Percentiles rank a stretch among this genome's conserved stretches.
Evolutionary conservation across 148 eudicot species (phyloP).

Genomic region (Spergularia marina): DNA sequence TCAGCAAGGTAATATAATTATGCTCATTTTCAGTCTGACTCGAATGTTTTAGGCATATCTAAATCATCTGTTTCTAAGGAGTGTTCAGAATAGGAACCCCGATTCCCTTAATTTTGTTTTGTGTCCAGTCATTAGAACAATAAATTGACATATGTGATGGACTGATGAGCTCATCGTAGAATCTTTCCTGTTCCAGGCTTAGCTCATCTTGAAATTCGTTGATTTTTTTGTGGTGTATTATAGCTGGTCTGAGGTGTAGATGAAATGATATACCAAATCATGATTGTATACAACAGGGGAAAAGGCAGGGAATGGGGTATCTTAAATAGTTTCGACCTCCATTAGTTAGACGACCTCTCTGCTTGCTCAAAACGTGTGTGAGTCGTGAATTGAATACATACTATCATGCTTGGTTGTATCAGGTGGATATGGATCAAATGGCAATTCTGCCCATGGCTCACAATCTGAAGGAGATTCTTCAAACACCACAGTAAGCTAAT

Average conservation of each 20-base stretch:
- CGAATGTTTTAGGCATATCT: too few species aligned
- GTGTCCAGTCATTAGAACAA: too few species aligned
- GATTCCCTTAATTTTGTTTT: too few species aligned
- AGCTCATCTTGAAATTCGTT: background rate
- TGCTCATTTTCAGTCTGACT: too few species aligned
- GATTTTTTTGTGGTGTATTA: background rate
- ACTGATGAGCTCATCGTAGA: too few species aligned
- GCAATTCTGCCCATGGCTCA: slow-evolving; percentile 56
- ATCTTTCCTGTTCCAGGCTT: too few species aligned
- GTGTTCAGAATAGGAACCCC: too few species aligned
- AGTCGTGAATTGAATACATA: background rate
- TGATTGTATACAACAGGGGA: background rate
- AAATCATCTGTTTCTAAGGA: too few species aligned
- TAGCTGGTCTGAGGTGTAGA: background rate
- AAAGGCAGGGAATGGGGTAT: too few species aligned
- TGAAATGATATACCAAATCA: background rate
- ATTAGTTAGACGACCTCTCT: background rate
- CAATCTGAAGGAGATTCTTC: slow-evolving; percentile 86
- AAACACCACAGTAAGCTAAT: slow-evolving; percentile 75
- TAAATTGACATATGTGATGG: too few species aligned
- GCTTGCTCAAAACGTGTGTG: background rate
- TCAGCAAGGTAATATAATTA: slow-evolving; percentile 52
- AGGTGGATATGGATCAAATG: slow-evolving; percentile 80
- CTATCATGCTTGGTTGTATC: slow-evolving; percentile 17
- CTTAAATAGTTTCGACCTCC: background rate